Conservation (phyloP, 192 early-diverging fungal genomes). For the Umbelopsis vinacea region DNA sequence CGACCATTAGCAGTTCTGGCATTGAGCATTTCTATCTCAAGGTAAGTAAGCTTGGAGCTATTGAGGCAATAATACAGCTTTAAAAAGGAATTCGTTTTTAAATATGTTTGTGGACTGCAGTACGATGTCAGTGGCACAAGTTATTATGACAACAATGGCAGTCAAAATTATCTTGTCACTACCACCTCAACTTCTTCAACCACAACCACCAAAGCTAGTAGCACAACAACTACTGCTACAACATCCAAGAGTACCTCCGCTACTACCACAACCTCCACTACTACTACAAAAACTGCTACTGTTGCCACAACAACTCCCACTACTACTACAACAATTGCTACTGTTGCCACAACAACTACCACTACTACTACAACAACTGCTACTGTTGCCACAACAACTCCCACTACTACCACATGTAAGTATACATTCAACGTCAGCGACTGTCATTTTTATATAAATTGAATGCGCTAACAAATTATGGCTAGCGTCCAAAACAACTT, state of each 20-base stretch:
- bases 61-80: not conserved
- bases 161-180: slow-evolving; percentile 13
- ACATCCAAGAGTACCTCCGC: not conserved
- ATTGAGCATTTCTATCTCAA: slow-evolving; percentile 34
- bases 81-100: too few species aligned
- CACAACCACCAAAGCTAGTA: not conserved
- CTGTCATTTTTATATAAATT: not conserved
- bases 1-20: not conserved
- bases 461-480: not conserved
- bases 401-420: not conserved
- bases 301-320: too few species aligned
- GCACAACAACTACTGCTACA: not conserved
- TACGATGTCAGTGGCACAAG: slow-evolving; percentile 26
- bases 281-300: slow-evolving; percentile 1
- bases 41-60: not conserved
- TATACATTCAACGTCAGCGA: not conserved
- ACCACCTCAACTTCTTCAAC: not conserved
- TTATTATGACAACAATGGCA: slow-evolving; percentile 37
- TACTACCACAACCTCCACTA: slow-evolving; percentile 11
- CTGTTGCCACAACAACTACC: not conserved
- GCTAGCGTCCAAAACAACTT: not conserved
- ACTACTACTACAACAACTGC: not conserved
- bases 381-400: not conserved
- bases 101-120: not conserved
- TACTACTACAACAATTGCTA: not conserved